Base-by-base conservation (phyloP, 2,329 filamentous ascomycete species). In the Ceratocystiopsis sp. region DNA sequence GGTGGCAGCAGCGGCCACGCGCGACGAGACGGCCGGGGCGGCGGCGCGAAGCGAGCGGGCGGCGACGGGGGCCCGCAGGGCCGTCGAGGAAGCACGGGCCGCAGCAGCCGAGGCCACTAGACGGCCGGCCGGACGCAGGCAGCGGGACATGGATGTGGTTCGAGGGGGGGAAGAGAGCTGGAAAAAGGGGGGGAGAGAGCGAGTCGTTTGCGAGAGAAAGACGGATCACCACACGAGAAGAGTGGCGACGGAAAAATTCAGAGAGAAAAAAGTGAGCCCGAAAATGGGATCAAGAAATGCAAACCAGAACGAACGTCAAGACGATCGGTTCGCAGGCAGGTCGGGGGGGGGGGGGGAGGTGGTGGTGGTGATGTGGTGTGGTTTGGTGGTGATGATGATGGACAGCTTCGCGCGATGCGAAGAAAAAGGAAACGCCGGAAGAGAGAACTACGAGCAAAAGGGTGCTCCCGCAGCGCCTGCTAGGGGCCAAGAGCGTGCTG, bases 91-190 rank as follows among this genome's bases (percentile, higher is more conserved):
- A 16, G 54, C 51, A 41, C 52, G 50, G 33, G 54, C 54, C 42
- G 58, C 56, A 18, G 41, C 42, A 40, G 41, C 37, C 16, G 61
- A 58, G 46, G 59, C 54, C 51, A 64, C 64, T 55, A 66, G 54
- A 42, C 64, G 59, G 57, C 55, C 54, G 43, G 62, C 61, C 43
- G 64, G 61, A 55, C 64, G 64, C 50, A 67, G 58, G 51, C 61
- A 65, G 53, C 63, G 62, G 53, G 63, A 67, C 64, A 67, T 67
- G 46, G 42, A 51, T 45, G 18, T 18, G 21, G 17, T n/a, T n/a
- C n/a, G n/a, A n/a, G n/a, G 34, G 12, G 34, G 15, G 10, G 32
- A n/a, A 29, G 35, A 16, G 25, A 39, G 10, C 16, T 29, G n/a
- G 16, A 35, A 36, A 38, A 37, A 12, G 14, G 17, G n/a, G 14